Base-by-base conservation (phyloP, 192 early-diverging fungal genomes). In the Coemansia sp. region DNA sequence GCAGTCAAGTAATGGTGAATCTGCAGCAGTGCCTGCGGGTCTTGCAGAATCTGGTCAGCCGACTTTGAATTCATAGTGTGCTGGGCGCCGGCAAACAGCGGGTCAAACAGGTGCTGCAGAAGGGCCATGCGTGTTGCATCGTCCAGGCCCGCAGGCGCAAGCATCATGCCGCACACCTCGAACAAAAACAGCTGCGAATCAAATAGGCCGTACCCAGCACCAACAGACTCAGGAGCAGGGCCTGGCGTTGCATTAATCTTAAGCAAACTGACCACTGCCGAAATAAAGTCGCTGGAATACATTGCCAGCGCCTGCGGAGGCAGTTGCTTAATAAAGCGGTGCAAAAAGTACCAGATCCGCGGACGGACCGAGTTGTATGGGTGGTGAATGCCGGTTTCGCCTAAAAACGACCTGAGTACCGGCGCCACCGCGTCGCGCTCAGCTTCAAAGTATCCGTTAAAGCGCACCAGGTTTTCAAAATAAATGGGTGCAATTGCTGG, bases 131-230 rank as follows among this genome's bases (percentile, higher is more conserved):
- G 91, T 45, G 84, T 84, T 34, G 79, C 73, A 31, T 79, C 66
- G 39, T 86, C 80, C 42, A 91, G 72, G 52, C 60, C 73, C 12
- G 88, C 84, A 20, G 85, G 70, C n/a, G 94, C 88, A 64, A 96
- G 94, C 69, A 96, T 74, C 39, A 87, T 81, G n/a, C 94, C 94
- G 55, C 89, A 90, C 7, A 92, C 85, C 68, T 97, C 94, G 80
- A 93, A 96, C 32, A 96, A 62, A 68, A 88, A 95, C 21, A 91
- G 63, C 69, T 96, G 93, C 49, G 85, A 87, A 58, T 87, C 85
- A 55, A 89, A 92, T 45, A 84, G 77, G 17, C 82, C 81, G 53
- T 72, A 67, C 39, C 64, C 60, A 41, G 57, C 47, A 20, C 16
- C 28, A 11, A 21, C 18, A 21, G 42, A 16, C 15, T 16, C 15